These are phyloP conservation scores for Linderina pennispora DNA, from an alignment of 192 early-diverging fungal genomes.

Conservation along the genomic window DNA sequence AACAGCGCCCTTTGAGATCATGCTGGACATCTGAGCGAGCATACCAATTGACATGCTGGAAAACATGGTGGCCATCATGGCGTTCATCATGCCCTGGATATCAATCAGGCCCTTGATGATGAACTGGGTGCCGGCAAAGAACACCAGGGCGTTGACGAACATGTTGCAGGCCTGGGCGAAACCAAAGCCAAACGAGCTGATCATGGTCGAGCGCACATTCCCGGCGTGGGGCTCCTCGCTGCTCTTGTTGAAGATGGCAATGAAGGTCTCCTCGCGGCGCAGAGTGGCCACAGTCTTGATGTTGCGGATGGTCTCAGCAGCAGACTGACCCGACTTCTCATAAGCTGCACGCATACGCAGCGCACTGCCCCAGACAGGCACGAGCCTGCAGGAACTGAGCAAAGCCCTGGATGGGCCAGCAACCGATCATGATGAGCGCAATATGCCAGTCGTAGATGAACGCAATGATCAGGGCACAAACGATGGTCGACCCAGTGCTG, in stretches of 20 bases:
- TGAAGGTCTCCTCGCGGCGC: constrained; percentile 57
- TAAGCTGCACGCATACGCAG: constrained; percentile 52
- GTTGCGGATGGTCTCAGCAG: constrained; percentile 67
- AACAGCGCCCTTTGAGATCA: constrained; percentile 71
- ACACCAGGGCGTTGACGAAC: constrained; percentile 59
- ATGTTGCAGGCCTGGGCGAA: constrained; percentile 55
- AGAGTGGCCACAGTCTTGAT: constrained; percentile 76
- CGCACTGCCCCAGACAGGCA: constrained; percentile 9
- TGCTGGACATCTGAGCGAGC: constrained; percentile 57
- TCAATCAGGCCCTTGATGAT: constrained; percentile 32
- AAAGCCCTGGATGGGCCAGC: constrained; percentile 51
- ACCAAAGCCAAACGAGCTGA: constrained; percentile 60
- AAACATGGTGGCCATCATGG: constrained; percentile 65
- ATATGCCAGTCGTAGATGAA: constrained; percentile 49
- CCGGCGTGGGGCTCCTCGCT: constrained; percentile 58
- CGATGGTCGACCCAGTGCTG: constrained; percentile 2
- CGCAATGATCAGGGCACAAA: constrained; percentile 22
- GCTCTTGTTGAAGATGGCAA: constrained; percentile 49
- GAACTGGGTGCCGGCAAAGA: constrained; percentile 54
- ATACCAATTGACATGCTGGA: constrained; percentile 52
- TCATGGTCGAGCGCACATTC: constrained; percentile 52
- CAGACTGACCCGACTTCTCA: constrained; percentile 63
- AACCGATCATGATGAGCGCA: constrained; percentile 51
- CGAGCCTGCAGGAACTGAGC: constrained; percentile 3
- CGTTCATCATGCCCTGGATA: constrained; percentile 45